Evolutionary conservation across 495 filamentous ascomycete genomes (phyloP), one percentile per base, ranked within the genome.

Genomic region (Oidiodendron maius): DNA sequence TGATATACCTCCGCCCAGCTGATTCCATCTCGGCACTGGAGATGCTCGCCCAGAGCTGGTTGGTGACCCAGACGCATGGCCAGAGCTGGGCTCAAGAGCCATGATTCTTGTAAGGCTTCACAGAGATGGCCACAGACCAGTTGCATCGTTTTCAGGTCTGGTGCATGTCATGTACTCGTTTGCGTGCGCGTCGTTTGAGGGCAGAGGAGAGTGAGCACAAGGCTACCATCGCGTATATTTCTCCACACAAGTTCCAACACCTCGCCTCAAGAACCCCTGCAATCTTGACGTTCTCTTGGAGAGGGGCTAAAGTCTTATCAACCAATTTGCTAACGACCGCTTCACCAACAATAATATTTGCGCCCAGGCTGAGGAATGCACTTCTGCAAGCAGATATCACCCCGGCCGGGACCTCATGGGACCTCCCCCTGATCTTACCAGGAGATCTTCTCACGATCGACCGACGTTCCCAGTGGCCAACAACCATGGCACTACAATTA

Each of bases 41-140:
- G 85, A 82, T 50, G 81, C 84, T 63, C 78, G 81, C 26, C 83
- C 85, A 66, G 85, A 89, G 74, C 81, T 85, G 63, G 84, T 77
- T 55, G 86, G 85, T 51, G 86, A 89, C 58, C 76, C 69, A 52
- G 84, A 84, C 62, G 81, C 78, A 56, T 77, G 74, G 61, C 78
- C 75, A 55, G 74, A 69, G 63, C 71, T 71, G 38, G 82, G 71
- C 69, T 87, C 84, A 72, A 86, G 80, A 25, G 52, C 53, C 57
- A 60, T 60, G 25, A 9, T 56, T 52, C 23, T 23, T 40, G 49
- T 28, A 38, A 52, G 40, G 48, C 51, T 36, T 50, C 26, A 25
- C 10, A 28, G 26, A 40, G 28, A 13, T 3, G n/a, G 24, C 16
- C 44, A 8, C 15, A 34, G 26, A 39, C 22, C 17, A 40, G 40